phyloP scores from a whole-genome alignment of 768 basidiomycete genomes.

The Agaricus subrufescens region DNA sequence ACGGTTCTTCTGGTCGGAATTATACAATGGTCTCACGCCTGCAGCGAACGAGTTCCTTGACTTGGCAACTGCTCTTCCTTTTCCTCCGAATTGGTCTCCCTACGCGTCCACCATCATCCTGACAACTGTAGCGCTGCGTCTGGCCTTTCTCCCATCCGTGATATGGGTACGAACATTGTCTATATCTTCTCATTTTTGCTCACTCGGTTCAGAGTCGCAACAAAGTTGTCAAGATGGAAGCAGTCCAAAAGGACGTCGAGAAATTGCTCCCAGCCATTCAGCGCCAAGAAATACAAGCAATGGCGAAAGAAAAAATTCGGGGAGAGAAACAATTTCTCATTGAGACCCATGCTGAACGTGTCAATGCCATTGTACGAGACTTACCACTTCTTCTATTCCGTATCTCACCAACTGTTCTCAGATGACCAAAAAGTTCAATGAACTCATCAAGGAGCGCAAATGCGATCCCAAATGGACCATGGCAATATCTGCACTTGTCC shows the following conservation, averaged over 20 bases:
- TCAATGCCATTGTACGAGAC: constrained; percentile 40
- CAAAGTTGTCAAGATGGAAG: constrained; percentile 56
- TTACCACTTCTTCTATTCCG: neutral
- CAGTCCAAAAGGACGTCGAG: constrained; percentile 50
- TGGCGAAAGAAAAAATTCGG: constrained; percentile 51
- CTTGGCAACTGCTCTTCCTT: constrained; percentile 69
- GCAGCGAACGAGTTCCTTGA: constrained; percentile 65
- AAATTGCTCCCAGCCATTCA: constrained; percentile 39
- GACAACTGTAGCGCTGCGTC: constrained; percentile 55
- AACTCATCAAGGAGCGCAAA: constrained; percentile 54
- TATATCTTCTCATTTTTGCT: neutral
- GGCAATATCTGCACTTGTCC: constrained; percentile 55
- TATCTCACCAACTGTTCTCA: constrained; percentile 17
- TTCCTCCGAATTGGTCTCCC: constrained; percentile 60
- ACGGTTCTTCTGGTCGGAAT: constrained; percentile 3
- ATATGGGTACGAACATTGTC: constrained; percentile 57
- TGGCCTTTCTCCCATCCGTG: constrained; percentile 63
- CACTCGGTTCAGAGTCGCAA: constrained; percentile 46
- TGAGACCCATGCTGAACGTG: constrained; percentile 42
- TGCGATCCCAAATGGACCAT: constrained; percentile 58
- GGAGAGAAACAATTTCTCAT: constrained; percentile 51
- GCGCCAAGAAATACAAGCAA: constrained; percentile 40
- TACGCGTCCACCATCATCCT: constrained; percentile 77
- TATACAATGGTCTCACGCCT: constrained; percentile 27
- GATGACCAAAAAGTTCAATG: constrained; percentile 51